Evolutionary conservation across 2,329 filamentous ascomycete genomes (phyloP), one percentile per base, ranked within the genome.

Genomic region (Talaromyces sp.): DNA sequence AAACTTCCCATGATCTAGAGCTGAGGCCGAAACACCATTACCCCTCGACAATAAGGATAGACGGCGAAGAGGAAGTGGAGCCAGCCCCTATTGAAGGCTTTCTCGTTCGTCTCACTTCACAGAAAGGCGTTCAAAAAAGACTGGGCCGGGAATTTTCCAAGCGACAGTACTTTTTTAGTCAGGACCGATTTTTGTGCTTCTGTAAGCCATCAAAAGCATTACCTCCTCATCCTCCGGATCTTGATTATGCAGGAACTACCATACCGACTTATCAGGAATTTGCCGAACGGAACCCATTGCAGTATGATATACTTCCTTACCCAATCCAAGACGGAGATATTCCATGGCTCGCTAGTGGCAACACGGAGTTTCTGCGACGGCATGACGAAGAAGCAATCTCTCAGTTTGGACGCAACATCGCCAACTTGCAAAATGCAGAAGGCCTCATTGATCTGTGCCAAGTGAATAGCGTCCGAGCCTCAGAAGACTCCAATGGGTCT

Each of bases 41-140:
- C 64, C 80, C 84, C 2, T 83, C 82, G 1, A 75, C 69, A 15
- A 74, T 77, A 4, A 73, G 75, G 6, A 73, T 75, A 64, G 69
- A 71, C 22, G 67, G 69, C 19, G 64, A 67, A 22, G 73, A 67
- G 48, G 67, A 84, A 55, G 77, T 79, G 15, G 85, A 88, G 62
- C 85, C 85, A 5, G 66, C 80, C 1, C 85, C 85, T 10, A 75
- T 87, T 0, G 85, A 88, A 73, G 85, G 85, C 0, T 88, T 88
- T 63, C 73, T 88, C 21, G 79, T 88, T 51, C 78, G 85, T 40
- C 73, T 88, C 45, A 88, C 85, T 5, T 84, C 84, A 7, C 84
- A 87, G 60, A 81, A 78, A 62, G 85, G 85, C 15, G 73, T 79
- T 19, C 80, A 84, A 37, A 79, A 81, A 63, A 76, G 81, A 35